Percentiles rank a stretch among this genome's conserved stretches.
phyloP scores from a whole-genome alignment of 2,329 filamentous ascomycete genomes.

The Arachnomyces sp. region DNA sequence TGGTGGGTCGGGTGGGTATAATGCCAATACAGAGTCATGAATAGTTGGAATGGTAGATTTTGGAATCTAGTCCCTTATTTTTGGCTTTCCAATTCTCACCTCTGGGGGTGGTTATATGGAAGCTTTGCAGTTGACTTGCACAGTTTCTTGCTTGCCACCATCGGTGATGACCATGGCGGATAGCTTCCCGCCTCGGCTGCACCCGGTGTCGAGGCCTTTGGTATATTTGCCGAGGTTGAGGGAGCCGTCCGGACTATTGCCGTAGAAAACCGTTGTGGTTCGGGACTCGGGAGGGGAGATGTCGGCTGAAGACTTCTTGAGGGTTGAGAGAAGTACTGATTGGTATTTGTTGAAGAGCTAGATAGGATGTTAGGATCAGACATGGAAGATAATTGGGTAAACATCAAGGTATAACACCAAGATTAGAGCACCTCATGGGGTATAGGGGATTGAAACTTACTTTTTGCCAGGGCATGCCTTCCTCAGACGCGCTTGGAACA shows the following conservation, averaged over 20 bases:
- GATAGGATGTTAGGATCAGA: too few relatives aligned
- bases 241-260: constrained; percentile 71
- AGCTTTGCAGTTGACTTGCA: constrained; percentile 35
- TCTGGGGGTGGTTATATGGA: constrained; percentile 16
- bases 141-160: constrained; percentile 33
- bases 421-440: constrained; percentile 8
- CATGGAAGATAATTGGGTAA: not conserved
- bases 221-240: constrained; percentile 61
- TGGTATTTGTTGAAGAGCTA: constrained; percentile 47
- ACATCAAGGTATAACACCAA: not conserved
- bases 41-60: too few relatives aligned
- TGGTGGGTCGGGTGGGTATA: constrained; percentile 12
- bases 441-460: constrained; percentile 21
- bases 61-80: not conserved
- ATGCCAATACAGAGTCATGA: constrained; percentile 5
- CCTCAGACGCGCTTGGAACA: constrained; percentile 44
- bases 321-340: constrained; percentile 16
- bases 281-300: constrained; percentile 16
- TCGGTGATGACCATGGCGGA: constrained; percentile 68
- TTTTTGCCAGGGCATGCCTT: constrained; percentile 60
- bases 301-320: constrained; percentile 7
- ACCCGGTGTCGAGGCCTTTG: constrained; percentile 78
- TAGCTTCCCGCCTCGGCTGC: constrained; percentile 65
- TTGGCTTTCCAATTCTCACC: constrained; percentile 6
- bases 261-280: constrained; percentile 68